phyloP scores from a whole-genome alignment of 2,329 filamentous ascomycete species.

The Diaporthe batatas region DNA sequence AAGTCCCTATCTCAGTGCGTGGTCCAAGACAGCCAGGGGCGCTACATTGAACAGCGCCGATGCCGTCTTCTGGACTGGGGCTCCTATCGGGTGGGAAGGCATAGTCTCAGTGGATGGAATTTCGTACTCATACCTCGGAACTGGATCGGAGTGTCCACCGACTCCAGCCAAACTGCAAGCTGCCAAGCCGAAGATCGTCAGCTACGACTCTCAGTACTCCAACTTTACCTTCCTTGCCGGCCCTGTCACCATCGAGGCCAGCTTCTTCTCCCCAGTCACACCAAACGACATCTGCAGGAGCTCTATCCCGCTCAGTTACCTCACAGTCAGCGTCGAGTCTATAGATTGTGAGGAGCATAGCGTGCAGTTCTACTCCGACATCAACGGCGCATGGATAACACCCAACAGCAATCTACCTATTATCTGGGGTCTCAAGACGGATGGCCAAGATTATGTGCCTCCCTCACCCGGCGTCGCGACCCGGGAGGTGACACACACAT shows the following conservation, averaged over 20 bases:
- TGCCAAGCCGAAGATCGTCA: slow-evolving; percentile 41
- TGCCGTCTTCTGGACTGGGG: slow-evolving; percentile 68
- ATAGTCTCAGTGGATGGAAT: slow-evolving; percentile 46
- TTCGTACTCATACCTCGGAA: slow-evolving; percentile 56
- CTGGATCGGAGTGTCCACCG: slow-evolving; percentile 57
- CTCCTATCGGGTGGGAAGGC: slow-evolving; percentile 43
- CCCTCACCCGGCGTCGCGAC: slow-evolving; percentile 56
- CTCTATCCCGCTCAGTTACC: slow-evolving; percentile 81
- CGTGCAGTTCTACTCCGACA: slow-evolving; percentile 72
- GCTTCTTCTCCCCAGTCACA: slow-evolving; percentile 78
- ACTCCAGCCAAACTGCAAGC: slow-evolving; percentile 46
- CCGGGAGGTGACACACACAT: slow-evolving; percentile 12
- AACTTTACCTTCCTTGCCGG: slow-evolving; percentile 48
- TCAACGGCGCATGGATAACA: slow-evolving; percentile 83
- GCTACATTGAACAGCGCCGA: slow-evolving; percentile 74
- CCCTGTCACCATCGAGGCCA: slow-evolving; percentile 55
- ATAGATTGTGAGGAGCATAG: slow-evolving; percentile 57
- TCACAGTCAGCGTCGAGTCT: slow-evolving; percentile 76
- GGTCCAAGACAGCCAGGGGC: slow-evolving; percentile 73
- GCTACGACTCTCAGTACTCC: slow-evolving; percentile 45
- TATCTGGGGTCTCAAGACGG: slow-evolving; percentile 70
- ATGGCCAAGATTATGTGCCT: slow-evolving; percentile 40
- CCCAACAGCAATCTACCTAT: slow-evolving; percentile 75
- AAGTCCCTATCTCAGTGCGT: slow-evolving; percentile 67
- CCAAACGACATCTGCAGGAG: slow-evolving; percentile 81